phyloP scores from a whole-genome alignment of 2,329 filamentous ascomycete species.

The Pseudopyrenochaeta lycopersici region DNA sequence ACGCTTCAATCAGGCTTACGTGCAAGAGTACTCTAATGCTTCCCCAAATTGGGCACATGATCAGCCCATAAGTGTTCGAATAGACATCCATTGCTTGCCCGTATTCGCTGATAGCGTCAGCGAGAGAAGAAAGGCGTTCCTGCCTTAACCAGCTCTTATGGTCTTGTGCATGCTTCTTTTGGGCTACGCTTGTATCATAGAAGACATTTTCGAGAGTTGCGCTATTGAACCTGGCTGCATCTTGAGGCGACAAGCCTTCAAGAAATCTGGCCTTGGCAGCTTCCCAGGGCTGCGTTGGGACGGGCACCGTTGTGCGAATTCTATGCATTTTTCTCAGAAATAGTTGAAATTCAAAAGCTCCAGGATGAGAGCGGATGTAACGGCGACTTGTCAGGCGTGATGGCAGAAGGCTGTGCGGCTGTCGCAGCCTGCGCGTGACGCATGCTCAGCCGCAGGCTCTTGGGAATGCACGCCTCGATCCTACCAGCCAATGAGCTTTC shows the following conservation, averaged over 20 bases:
- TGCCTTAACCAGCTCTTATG: constrained; percentile 24
- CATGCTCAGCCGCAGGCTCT: too few relatives aligned
- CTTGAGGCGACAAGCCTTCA: constrained; percentile 12
- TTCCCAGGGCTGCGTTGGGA: constrained; percentile 32
- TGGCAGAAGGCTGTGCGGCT: too few relatives aligned
- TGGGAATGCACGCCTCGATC: too few relatives aligned
- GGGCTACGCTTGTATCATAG: constrained; percentile 26
- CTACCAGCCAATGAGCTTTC: too few relatives aligned
- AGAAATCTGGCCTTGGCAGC: constrained; percentile 25
- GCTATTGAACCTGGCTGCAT: constrained; percentile 16
- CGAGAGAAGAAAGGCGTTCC: constrained; percentile 20
- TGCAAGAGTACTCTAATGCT: constrained; percentile 28
- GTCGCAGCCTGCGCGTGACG: too few relatives aligned
- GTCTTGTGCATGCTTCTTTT: constrained; percentile 20
- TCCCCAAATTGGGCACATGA: constrained; percentile 32
- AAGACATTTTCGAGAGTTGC: constrained; percentile 33
- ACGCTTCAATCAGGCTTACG: constrained; percentile 2
- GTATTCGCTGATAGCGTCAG: constrained; percentile 25
- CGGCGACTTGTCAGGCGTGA: too few relatives aligned
- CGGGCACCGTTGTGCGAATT: constrained; percentile 15
- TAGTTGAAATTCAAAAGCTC: too few relatives aligned
- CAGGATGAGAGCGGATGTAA: too few relatives aligned
- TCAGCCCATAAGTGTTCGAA: constrained; percentile 19
- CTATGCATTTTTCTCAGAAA: constrained; percentile 6
- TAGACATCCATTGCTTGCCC: constrained; percentile 31